Evolutionary conservation across 2,329 filamentous ascomycete genomes (phyloP), one percentile per base, ranked within the genome.

Genomic region (Scedosporium minutisporum): DNA sequence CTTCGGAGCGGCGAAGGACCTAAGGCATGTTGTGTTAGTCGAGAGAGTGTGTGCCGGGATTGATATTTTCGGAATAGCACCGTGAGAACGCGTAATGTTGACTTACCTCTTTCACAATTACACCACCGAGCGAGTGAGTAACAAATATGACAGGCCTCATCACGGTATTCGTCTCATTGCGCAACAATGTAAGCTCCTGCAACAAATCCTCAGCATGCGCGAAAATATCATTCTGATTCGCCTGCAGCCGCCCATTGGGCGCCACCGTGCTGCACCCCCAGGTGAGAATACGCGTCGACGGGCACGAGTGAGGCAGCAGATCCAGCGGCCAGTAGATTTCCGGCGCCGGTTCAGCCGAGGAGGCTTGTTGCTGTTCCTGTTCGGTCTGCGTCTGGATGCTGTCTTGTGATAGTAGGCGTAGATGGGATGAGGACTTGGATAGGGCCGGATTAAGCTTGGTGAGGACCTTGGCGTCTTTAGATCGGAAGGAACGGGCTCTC

Each of bases 21-120:
- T 73, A 38, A 12, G 10, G 33, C 6, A 46, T 10, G 16, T 4
- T 1, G 21, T 41, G 23, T 10, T 6, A 65, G 63, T 27, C 21
- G n/a, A 12, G 48, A 25, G 21, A 12, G n/a, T 57, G 4, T 53
- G 41, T 4, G 5, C 23, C 4, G 21, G 18, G 18, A 16, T 12
- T 16, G 6, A 1, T 4, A 4, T 46, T 33, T 16, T 33, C 21
- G 16, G 58, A 14, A 5, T n/a, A 33, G 12, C 18, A 4, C 9
- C 27, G 2, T 9, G n/a, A 42, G 38, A 6, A 46, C 6, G 14
- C 16, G n/a, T 16, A 3, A 14, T n/a, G 4, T 33, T 3, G 6
- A 21, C 44, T 16, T 25, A 73, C 71, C 68, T 74, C 71, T 59
- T 74, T 74, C 14, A 74, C 66, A 3, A 74, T 33, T 3, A 74